phyloP scores from a whole-genome alignment of 495 filamentous ascomycete species.

The Rostrohypoxylon terebratum region DNA sequence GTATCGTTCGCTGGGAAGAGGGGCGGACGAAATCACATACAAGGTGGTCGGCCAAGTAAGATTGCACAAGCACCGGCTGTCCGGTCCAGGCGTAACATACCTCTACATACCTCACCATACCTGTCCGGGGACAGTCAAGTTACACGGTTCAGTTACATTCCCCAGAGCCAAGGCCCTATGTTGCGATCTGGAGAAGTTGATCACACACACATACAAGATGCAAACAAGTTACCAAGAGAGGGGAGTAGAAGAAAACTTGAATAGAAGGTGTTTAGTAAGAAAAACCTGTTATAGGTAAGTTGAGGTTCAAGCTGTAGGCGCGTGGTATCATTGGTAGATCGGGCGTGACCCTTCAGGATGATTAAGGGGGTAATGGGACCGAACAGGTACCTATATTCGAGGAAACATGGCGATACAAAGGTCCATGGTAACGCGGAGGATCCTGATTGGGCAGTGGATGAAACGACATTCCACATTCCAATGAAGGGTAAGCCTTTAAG shows the following conservation, averaged over 20 bases:
- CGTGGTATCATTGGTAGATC: slow-evolving; percentile 33
- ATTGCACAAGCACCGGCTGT: slow-evolving; percentile 22
- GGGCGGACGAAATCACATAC: not conserved
- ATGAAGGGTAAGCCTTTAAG: slow-evolving; percentile 41
- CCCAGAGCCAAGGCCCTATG: slow-evolving; percentile 33
- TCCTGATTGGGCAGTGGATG: slow-evolving; percentile 34
- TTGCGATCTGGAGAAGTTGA: slow-evolving; percentile 28
- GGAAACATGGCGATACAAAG: slow-evolving; percentile 14
- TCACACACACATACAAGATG: not conserved
- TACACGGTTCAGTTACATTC: slow-evolving; percentile 39
- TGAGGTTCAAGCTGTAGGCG: slow-evolving; percentile 32
- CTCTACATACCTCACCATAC: slow-evolving; percentile 10
- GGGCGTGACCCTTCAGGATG: slow-evolving; percentile 37
- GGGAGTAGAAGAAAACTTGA: not conserved
- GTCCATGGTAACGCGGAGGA: slow-evolving; percentile 33
- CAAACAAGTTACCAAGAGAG: not conserved
- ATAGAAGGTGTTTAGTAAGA: not conserved
- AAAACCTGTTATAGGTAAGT: slow-evolving; percentile 18
- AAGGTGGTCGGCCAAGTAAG: slow-evolving; percentile 18
- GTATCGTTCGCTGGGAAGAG: slow-evolving; percentile 15
- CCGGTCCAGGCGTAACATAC: slow-evolving; percentile 9
- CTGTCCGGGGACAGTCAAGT: slow-evolving; percentile 29
- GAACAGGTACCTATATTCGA: slow-evolving; percentile 24
- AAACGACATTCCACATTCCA: slow-evolving; percentile 44
- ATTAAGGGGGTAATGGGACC: slow-evolving; percentile 33